These are phyloP conservation scores for Neonectria coccinea DNA, from an alignment of 2,329 filamentous ascomycete genomes.

Conservation along the genomic window DNA sequence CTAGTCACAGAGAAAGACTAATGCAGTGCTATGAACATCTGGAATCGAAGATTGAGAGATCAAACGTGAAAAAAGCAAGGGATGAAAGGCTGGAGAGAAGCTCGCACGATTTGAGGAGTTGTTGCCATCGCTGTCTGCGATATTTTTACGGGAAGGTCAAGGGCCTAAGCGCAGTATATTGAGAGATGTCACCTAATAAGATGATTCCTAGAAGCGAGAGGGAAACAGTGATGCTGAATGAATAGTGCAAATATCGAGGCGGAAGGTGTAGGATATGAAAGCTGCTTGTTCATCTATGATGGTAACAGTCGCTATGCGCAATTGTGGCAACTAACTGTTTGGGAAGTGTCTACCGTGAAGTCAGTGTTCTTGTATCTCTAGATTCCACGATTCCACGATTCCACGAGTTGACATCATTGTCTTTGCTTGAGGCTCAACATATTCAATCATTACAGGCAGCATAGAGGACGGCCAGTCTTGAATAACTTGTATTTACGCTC, in stretches of 20 bases:
- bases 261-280: background rate
- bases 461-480: background rate
- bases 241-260: background rate
- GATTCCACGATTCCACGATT: background rate
- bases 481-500: background rate
- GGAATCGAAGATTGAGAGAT: no score
- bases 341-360: background rate
- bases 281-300: no score
- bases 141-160: background rate
- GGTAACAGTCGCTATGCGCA: no score
- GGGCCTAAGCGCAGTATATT: fast-evolving
- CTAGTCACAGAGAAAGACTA: no score
- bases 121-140: background rate
- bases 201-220: background rate
- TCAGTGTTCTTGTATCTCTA: background rate
- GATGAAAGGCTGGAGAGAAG: background rate
- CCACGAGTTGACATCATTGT: background rate
- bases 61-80: no score
- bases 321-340: background rate
- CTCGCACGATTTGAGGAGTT: background rate
- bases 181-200: background rate
- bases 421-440: background rate
- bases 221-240: no score
- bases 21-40: no score
- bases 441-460: background rate